Conservation (phyloP, 179 eudicot species). For the Silene vulgaris region DNA sequence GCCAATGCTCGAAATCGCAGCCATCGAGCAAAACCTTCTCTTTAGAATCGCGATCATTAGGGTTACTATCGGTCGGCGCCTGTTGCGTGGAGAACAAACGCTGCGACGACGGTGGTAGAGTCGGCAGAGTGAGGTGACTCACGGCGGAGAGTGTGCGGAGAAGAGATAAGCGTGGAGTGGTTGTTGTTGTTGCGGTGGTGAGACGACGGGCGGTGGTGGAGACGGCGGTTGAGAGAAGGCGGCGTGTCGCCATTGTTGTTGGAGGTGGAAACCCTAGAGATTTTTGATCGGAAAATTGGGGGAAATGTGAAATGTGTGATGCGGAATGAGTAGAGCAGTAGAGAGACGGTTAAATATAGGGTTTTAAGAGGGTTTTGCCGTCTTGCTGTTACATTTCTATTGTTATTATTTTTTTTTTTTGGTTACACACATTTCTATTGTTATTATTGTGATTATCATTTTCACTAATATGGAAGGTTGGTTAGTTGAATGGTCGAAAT, state of each 20-base stretch:
- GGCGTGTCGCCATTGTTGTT: conserved; percentile 46
- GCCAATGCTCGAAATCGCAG: conserved; percentile 95
- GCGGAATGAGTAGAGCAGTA: no score
- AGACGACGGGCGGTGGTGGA: conserved; percentile 27
- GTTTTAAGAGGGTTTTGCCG: background rate
- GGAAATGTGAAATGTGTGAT: no score
- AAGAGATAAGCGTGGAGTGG: conserved; percentile 24
- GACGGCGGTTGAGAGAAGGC: conserved; percentile 19
- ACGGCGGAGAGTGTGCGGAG: conserved; percentile 28
- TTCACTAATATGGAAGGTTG: no score
- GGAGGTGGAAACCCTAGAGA: conserved; percentile 39
- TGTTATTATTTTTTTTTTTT: no score
- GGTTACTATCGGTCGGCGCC: conserved; percentile 52
- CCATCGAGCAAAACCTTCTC: conserved; percentile 83
- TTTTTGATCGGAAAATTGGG: no score
- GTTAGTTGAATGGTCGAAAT: no score
- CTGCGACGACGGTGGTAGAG: conserved; percentile 25
- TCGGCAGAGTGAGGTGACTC: conserved; percentile 21
- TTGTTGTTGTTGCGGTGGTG: background rate
- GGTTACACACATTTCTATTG: background rate
- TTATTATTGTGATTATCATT: no score
- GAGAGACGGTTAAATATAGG: background rate
- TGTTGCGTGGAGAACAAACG: conserved; percentile 35
- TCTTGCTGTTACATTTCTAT: background rate
- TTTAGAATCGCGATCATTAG: conserved; percentile 73